Evolutionary conservation across 768 basidiomycete species (phyloP), one percentile per base, ranked within the genome.

Genomic region (Clavaria fumosa): DNA sequence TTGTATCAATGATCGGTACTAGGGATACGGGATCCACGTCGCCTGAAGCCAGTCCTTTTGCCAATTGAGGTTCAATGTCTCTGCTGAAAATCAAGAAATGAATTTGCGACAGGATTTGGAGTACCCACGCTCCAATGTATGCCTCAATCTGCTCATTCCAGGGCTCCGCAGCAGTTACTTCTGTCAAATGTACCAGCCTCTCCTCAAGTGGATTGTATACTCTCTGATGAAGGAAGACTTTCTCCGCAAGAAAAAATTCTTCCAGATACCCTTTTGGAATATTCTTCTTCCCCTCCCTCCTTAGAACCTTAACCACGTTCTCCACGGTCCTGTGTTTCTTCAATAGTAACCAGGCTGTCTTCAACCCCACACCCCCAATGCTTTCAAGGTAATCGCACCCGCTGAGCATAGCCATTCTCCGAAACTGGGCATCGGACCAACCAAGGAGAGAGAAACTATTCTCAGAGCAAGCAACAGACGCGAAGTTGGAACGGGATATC

Each of bases 351-450:
- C 79, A 83, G 4, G 95, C 90, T 9, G 86, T 97, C 67, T 95
- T 97, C 51, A 99, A 58, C 5, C 95, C 95, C 27, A 99, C 65
- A 1, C 93, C 93, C 17, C 71, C 72, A 35, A 99, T 85, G 47
- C 84, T 91, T 6, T 84, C 72, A 15, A 97, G 66, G 56, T 93
- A 93, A 53, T 93, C 89, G 53, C 89, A 93, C 11, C 89, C 89
- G 44, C 81, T 84, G 38, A 93, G 62, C 53, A 93, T 90, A 2
- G 88, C 80, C 88, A 93, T 95, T 27, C 82, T 67, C 17, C 93
- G 72, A 51, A 97, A 96, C 55, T 95, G 82, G 7, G 63, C 60
- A 50, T 93, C 88, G 17, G 80, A 75, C 91, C 90, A 96, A 11
- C 86, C 85, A 33, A 73, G 58, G 42, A 97, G 72, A 18, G 84